Percentiles rank a stretch among this genome's conserved stretches.
Evolutionary conservation across 2,329 filamentous ascomycete genomes (phyloP).

Genomic region (Hypoxylon sp.): DNA sequence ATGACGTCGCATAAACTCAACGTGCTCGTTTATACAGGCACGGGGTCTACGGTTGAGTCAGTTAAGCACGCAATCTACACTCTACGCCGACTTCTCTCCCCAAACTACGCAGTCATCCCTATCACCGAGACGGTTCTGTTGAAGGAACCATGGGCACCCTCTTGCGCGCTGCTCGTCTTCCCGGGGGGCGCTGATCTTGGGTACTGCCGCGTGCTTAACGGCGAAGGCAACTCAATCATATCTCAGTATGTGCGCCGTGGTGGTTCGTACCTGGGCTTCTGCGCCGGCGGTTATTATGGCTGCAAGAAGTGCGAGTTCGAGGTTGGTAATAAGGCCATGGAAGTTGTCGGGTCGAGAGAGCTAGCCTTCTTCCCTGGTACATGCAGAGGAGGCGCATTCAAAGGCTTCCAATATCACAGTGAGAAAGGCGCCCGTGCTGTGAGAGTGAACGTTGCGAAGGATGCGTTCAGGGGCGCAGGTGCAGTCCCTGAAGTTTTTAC

Average conservation of each 20-base stretch:
- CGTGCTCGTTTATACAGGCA: slow-evolving; percentile 93
- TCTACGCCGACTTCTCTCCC: slow-evolving; percentile 85
- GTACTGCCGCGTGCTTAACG: slow-evolving; percentile 90
- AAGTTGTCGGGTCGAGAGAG: slow-evolving; percentile 88
- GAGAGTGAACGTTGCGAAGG: slow-evolving; percentile 73
- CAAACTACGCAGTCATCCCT: slow-evolving; percentile 92
- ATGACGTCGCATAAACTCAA: slow-evolving; percentile 84
- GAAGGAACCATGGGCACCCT: slow-evolving; percentile 90
- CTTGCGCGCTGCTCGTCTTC: slow-evolving; percentile 90
- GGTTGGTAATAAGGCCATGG: slow-evolving; percentile 81
- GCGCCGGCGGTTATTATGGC: slow-evolving; percentile 95
- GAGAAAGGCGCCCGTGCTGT: slow-evolving; percentile 85
- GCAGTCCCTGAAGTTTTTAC: slow-evolving; percentile 72
- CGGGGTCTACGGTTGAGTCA: slow-evolving; percentile 87
- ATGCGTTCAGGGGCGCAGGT: slow-evolving; percentile 64
- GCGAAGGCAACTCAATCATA: slow-evolving; percentile 87
- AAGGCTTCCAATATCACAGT: slow-evolving; percentile 90
- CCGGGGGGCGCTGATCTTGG: slow-evolving; percentile 94
- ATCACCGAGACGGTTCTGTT: slow-evolving; percentile 82
- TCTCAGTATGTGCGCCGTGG: slow-evolving; percentile 86
- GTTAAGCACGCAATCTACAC: slow-evolving; percentile 91
- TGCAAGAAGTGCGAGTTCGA: slow-evolving; percentile 89
- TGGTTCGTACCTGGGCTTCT: slow-evolving; percentile 90
- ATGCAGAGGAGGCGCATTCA: slow-evolving; percentile 88
- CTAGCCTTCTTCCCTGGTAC: slow-evolving; percentile 88